phyloP scores from a whole-genome alignment of 2,329 filamentous ascomycete genomes.

The Monosporascus cannonballus region DNA sequence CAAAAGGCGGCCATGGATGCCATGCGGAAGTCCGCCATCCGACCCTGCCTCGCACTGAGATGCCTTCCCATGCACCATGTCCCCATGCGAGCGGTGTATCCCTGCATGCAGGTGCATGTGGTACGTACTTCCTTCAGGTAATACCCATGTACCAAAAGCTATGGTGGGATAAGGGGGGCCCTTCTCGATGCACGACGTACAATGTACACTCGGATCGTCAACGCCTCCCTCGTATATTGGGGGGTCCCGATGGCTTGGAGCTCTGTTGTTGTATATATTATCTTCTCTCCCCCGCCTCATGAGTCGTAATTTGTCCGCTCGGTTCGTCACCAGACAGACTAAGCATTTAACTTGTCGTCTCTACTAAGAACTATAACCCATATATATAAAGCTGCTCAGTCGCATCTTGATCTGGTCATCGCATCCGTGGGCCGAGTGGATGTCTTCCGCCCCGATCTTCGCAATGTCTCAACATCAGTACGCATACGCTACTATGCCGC shows the following conservation, averaged over 20 bases:
- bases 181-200: neutral
- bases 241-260: neutral
- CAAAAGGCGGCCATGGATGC: neutral
- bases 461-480: conserved; percentile 38
- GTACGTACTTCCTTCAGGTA: neutral
- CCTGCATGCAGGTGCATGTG: neutral
- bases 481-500: conserved; percentile 30
- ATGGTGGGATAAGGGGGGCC: neutral
- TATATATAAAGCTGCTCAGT: neutral
- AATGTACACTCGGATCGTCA: neutral
- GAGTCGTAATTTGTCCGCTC: neutral
- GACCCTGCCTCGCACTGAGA: neutral
- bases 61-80: neutral
- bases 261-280: neutral
- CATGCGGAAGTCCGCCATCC: neutral
- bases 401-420: conserved; percentile 4
- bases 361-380: neutral
- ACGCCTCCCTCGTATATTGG: neutral
- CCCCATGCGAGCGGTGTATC: too few species aligned
- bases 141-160: neutral
- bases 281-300: neutral
- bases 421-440: neutral
- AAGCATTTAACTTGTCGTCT: conserved; percentile 3
- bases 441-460: conserved; percentile 29
- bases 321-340: neutral